Percentiles rank a stretch among this genome's conserved stretches.
phyloP scores from a whole-genome alignment of 1,284 basidiomycete species.

The Cutaneotrichosporon sp. region DNA sequence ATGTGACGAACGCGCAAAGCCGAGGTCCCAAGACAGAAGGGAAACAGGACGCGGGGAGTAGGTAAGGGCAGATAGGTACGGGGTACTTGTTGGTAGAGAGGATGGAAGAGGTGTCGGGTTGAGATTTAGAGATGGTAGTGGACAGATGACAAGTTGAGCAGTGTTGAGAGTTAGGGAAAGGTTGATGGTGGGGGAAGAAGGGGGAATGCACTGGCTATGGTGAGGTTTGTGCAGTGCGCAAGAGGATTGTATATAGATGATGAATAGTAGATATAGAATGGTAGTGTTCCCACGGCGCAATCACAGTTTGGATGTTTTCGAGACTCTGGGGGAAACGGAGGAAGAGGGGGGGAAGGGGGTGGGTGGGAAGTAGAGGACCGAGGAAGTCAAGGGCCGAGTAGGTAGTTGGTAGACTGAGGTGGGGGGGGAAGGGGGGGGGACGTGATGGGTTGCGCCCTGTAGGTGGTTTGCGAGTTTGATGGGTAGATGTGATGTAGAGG shows the following conservation, averaged over 20 bases:
- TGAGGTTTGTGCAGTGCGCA: background rate
- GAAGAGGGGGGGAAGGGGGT: background rate
- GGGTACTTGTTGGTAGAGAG: background rate
- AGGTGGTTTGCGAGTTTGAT: background rate
- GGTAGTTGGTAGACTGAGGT: background rate
- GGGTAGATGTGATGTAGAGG: background rate
- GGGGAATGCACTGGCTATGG: background rate
- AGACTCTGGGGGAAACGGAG: background rate
- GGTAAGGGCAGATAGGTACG: background rate
- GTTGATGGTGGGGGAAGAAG: background rate
- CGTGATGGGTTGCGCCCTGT: background rate
- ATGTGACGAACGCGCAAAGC: background rate
- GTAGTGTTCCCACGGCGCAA: conserved; percentile 5
- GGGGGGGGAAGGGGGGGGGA: too few relatives aligned
- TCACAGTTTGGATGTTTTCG: conserved; percentile 9
- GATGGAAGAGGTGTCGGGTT: background rate
- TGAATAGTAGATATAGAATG: background rate
- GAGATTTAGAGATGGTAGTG: background rate
- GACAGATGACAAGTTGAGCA: background rate
- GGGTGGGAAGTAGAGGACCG: background rate
- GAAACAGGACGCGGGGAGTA: background rate
- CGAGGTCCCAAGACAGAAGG: background rate
- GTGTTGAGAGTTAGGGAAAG: background rate
- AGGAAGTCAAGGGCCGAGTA: background rate
- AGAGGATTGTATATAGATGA: background rate